Conservation (phyloP, 2,329 filamentous ascomycete species). For the Paracoccidioides brasiliensis region DNA sequence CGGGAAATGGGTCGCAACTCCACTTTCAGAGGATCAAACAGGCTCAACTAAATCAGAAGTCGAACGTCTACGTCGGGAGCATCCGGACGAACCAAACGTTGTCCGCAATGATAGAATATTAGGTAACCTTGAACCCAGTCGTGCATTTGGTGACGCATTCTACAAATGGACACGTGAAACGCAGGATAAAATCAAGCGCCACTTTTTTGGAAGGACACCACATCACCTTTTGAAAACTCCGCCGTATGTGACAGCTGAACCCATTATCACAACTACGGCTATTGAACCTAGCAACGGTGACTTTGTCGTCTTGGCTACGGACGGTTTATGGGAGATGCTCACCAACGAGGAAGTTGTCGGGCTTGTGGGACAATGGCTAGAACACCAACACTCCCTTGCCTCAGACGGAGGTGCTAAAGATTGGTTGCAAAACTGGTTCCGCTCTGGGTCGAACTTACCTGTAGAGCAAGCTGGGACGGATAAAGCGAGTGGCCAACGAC, state of each 20-base stretch:
- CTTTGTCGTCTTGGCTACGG: constrained; percentile 91
- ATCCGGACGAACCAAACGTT: constrained; percentile 80
- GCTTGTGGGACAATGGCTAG: constrained; percentile 92
- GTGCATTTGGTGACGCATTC: constrained; percentile 88
- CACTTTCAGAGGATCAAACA: constrained; percentile 87
- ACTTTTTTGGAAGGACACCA: constrained; percentile 76
- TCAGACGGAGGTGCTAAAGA: constrained; percentile 35
- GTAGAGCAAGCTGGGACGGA: constrained; percentile 51
- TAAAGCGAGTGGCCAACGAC: constrained; percentile 52
- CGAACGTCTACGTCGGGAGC: constrained; percentile 66
- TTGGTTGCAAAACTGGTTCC: constrained; percentile 61
- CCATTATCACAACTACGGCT: constrained; percentile 83
- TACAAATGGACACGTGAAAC: constrained; percentile 93
- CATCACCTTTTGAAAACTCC: constrained; percentile 73
- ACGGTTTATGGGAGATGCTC: constrained; percentile 97
- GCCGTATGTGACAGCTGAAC: constrained; percentile 94
- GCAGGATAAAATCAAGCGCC: constrained; percentile 64
- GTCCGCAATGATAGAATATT: constrained; percentile 81
- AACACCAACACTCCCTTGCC: constrained; percentile 46
- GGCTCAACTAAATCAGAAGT: constrained; percentile 78
- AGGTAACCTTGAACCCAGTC: constrained; percentile 79
- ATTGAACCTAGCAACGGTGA: constrained; percentile 82
- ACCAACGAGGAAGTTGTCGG: constrained; percentile 97
- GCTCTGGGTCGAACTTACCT: constrained; percentile 48
- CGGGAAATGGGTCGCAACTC: constrained; percentile 85